These are phyloP conservation scores for Pythium rhizo-oryzae DNA, from an alignment of 352 stramenopile species.

Conservation along the genomic window DNA sequence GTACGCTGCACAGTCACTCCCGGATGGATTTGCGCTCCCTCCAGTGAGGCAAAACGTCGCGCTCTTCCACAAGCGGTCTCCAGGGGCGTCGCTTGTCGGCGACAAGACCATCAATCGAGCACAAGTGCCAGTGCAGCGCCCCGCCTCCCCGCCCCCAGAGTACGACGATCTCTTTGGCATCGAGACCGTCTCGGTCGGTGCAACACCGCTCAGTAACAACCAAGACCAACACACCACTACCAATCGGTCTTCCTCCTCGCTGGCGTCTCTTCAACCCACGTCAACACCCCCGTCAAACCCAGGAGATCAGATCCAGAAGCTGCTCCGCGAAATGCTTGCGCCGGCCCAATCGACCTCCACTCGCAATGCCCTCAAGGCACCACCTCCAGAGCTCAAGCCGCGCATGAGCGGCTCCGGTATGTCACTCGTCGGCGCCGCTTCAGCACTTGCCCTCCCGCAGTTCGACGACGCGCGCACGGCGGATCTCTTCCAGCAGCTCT, in stretches of 20 bases:
- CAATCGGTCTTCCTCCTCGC: background rate
- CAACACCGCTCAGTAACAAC: background rate
- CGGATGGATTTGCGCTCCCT: constrained; percentile 14
- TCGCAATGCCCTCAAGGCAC: background rate
- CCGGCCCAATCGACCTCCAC: background rate
- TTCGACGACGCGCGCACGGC: constrained; percentile 63
- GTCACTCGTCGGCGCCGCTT: too few species aligned
- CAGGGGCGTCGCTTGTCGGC: background rate
- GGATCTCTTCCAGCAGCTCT: constrained; percentile 70
- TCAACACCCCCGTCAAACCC: constrained; percentile 23
- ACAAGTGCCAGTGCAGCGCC: constrained; percentile 21
- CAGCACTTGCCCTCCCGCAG: constrained; percentile 17
- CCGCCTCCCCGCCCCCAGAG: constrained; percentile 44
- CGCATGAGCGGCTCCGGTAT: background rate
- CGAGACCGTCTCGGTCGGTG: constrained; percentile 44
- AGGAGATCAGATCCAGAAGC: constrained; percentile 53
- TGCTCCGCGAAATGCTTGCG: constrained; percentile 53
- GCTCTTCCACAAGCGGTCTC: constrained; percentile 23
- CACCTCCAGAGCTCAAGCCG: background rate
- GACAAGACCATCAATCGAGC: background rate
- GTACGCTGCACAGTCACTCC: background rate
- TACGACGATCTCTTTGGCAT: constrained; percentile 73
- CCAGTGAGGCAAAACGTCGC: constrained; percentile 11
- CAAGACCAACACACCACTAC: background rate
- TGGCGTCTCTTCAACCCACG: background rate